A percentile compares a stretch with the other conserved stretches of the same genome.
Conservation (phyloP, 805 yeast genomes). For the Ogataea sp. region DNA sequence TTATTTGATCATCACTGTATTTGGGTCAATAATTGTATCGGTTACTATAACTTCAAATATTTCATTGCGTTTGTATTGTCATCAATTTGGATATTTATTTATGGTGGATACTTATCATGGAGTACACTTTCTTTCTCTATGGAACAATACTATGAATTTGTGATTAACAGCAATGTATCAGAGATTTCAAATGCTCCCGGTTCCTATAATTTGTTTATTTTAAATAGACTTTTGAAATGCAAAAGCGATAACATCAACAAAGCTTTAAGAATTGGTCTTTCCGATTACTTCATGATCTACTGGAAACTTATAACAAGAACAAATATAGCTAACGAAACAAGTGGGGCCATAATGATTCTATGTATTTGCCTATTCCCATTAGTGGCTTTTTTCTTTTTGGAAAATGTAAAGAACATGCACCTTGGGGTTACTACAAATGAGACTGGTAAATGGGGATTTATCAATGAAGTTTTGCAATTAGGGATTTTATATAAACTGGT, state of each 20-base stretch:
- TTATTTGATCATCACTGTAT: conserved; percentile 59
- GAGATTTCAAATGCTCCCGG: too few relatives aligned
- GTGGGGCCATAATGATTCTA: conserved; percentile 34
- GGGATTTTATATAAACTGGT: conserved; percentile 22
- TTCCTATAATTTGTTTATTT: too few relatives aligned
- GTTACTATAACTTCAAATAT: conserved; percentile 42
- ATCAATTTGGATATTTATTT: conserved; percentile 26
- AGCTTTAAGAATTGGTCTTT: neutral
- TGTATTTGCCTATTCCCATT: conserved; percentile 30
- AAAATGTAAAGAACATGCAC: conserved; percentile 39
- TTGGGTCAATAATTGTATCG: conserved; percentile 49
- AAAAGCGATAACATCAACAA: neutral
- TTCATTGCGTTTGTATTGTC: conserved; percentile 34
- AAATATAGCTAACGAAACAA: conserved; percentile 25
- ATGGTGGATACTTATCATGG: too few relatives aligned
- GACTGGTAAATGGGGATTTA: conserved; percentile 43
- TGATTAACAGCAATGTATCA: too few relatives aligned
- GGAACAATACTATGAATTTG: too few relatives aligned
- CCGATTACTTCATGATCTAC: neutral
- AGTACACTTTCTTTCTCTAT: too few relatives aligned
- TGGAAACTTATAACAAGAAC: conserved; percentile 22
- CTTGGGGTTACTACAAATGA: conserved; percentile 54
- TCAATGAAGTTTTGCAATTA: conserved; percentile 29
- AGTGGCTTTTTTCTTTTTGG: conserved; percentile 28
- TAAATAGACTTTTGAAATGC: too few relatives aligned